Base-by-base conservation (phyloP, 495 filamentous ascomycete genomes). In the Aspergillus egyptiacus region DNA sequence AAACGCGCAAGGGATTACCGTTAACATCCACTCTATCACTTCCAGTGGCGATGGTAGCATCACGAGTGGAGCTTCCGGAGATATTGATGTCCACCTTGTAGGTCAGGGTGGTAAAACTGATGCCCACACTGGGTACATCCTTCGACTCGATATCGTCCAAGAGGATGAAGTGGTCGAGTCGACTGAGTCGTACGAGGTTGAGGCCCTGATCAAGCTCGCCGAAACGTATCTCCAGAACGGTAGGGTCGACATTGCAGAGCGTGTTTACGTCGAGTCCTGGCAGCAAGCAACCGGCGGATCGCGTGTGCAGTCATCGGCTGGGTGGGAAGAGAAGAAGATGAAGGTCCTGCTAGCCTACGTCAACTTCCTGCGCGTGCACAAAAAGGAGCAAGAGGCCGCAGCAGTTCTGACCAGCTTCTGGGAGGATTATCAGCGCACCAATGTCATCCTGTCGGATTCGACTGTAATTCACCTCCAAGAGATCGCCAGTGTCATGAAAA, bases 181-280 rank as follows among this genome's bases (percentile, higher is more conserved):
- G 1, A 35, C 36, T 4, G 46, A 54, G 25, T 40, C 46, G 0
- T 49, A 43, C 13, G 50, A 57, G 23, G 48, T 63, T 5, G 51
- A 48, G 15, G 27, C 44, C 8, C 19, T 53, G 24, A 43, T 60
- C n/a, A 37, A 50, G 25, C 24, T 27, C 13, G 57, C 60, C 2
- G 57, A 57, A 20, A 43, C 57, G 22, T 63, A 65, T 43, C 30
- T 49, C 13, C 53, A 61, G 0, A 55, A 63, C 18, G 59, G 64
- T 25, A 54, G 53, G 14, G 27, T 63, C 8, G 25, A 47, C 14
- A 42, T 62, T 24, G 66, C 66, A 0, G 68, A 71, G 50, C 58
- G 61, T 9, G 52, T 55, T 6, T 71, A 68, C 37, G 59, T 69
- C 41, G 66, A 71, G 46, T 61, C 64, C 28, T 71, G 68, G 68